Percentiles rank a stretch among this genome's conserved stretches.
Evolutionary conservation across 306 rosid genomes (phyloP).

Genomic region (Cyclanthera cordifolia): DNA sequence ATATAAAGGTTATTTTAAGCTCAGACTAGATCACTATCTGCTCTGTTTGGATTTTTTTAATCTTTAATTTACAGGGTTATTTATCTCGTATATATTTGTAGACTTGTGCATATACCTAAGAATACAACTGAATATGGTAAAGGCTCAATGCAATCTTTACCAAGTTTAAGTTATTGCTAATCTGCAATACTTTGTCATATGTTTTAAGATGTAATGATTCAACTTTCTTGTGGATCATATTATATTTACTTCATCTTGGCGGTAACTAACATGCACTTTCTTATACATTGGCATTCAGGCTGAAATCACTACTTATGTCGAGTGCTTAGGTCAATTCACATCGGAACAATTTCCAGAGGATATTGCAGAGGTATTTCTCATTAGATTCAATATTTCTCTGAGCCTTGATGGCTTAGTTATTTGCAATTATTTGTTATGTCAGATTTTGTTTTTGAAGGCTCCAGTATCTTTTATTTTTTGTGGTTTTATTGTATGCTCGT

Average conservation of each 20-base stretch:
- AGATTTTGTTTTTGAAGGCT: too few species aligned
- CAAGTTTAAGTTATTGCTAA: background rate
- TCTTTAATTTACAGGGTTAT: background rate
- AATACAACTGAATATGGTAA: background rate
- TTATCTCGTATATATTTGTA: background rate
- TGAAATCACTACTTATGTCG: constrained; percentile 86
- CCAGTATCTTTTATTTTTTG: too few species aligned
- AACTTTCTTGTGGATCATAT: background rate
- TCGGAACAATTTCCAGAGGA: constrained; percentile 90
- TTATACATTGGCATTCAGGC: constrained; percentile 30
- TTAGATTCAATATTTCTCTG: too few species aligned
- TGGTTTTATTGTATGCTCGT: too few species aligned
- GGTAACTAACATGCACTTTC: background rate
- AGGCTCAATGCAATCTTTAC: background rate
- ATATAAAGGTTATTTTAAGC: background rate
- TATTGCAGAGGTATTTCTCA: constrained; percentile 61
- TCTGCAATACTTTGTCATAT: background rate
- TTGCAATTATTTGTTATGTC: too few species aligned
- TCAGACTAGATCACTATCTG: background rate
- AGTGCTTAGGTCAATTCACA: constrained; percentile 82
- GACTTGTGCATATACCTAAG: background rate
- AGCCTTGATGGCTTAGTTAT: too few species aligned
- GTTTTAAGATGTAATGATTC: background rate
- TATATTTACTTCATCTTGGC: background rate
- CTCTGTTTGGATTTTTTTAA: background rate